Evolutionary conservation across 2,329 filamentous ascomycete species (phyloP).

Genomic region (Fusarium succisae): DNA sequence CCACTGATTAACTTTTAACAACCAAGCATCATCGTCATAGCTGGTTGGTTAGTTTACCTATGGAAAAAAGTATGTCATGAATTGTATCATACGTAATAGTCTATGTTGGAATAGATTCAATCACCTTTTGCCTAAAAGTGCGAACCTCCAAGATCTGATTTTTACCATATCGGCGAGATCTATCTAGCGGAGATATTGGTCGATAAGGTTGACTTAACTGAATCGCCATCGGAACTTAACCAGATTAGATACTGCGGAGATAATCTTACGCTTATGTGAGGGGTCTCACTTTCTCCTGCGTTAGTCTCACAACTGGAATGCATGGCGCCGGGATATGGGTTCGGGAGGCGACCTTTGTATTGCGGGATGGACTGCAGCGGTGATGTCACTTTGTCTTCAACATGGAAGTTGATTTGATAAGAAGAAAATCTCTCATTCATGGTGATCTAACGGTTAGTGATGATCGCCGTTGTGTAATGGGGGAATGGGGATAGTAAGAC

Average conservation of each 20-base stretch:
- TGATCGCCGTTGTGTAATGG: neutral
- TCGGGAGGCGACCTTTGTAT: neutral
- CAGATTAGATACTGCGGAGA: neutral
- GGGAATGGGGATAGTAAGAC: neutral
- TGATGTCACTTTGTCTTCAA: neutral
- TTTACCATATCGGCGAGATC: neutral
- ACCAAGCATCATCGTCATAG: neutral
- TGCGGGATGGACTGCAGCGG: too few species aligned
- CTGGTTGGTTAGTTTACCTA: neutral
- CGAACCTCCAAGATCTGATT: too few species aligned
- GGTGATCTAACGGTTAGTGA: neutral
- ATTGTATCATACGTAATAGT: neutral
- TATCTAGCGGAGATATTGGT: neutral
- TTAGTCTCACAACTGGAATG: conserved; percentile 4
- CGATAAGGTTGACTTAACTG: neutral
- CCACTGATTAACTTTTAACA: neutral
- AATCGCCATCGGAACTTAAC: neutral
- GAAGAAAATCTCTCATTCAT: neutral
- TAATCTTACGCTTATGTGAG: neutral
- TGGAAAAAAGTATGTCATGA: fast-evolving
- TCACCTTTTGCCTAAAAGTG: too few species aligned
- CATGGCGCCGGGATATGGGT: conserved; percentile 13
- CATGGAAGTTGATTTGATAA: neutral
- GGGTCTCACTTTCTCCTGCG: neutral
- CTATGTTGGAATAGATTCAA: too few species aligned